Evolutionary conservation across 192 early-diverging fungal genomes (phyloP), one percentile per base, ranked within the genome.

Genomic region (Phlyctochytrium arcticum): DNA sequence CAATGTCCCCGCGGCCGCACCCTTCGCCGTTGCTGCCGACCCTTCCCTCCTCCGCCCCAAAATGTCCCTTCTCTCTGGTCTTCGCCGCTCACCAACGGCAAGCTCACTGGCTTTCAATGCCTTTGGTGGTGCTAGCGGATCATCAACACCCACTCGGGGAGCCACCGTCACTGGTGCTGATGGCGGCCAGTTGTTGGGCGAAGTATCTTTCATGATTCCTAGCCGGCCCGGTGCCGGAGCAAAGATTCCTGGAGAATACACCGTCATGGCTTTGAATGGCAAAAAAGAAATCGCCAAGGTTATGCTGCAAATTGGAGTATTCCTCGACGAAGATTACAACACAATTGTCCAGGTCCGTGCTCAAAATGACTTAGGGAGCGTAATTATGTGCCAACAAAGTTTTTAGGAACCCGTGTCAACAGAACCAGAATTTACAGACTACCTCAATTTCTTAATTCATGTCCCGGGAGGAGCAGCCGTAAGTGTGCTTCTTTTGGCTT

Each of bases 231-330:
- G 31, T 19, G 12, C 17, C 4, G 24, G 36, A n/a, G 24, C 42
- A 8, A 67, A 69, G 33, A 27, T 61, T 5, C 15, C 57, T n/a
- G 58, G 29, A 15, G 49, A 53, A 29, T 70, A 70, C 35, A 47
- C 24, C 15, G 42, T 44, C n/a, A 66, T 32, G 54, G 36, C 51
- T 6, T 21, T 17, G 35, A 72, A 69, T 27, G 57, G 55, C 6
- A 71, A 76, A 31, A 76, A 73, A 57, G 76, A 78, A 48, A 66
- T 75, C 5, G 76, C 72, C 5, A 68, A 59, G 42, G 39, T 74
- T 26, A 5, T 24, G 6, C 30, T 75, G 19, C 65, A 65, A 37
- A 63, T 75, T 33, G 76, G 76, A 3, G 50, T 55, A 32, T 54
- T 72, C 36, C 33, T 78, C 31, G 76, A 78, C 48, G 76, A 78